A percentile compares a stretch with the other conserved stretches of the same genome.
Evolutionary conservation across 164 flowering plant species (phyloP).

Genomic region (Annona squamosa): DNA sequence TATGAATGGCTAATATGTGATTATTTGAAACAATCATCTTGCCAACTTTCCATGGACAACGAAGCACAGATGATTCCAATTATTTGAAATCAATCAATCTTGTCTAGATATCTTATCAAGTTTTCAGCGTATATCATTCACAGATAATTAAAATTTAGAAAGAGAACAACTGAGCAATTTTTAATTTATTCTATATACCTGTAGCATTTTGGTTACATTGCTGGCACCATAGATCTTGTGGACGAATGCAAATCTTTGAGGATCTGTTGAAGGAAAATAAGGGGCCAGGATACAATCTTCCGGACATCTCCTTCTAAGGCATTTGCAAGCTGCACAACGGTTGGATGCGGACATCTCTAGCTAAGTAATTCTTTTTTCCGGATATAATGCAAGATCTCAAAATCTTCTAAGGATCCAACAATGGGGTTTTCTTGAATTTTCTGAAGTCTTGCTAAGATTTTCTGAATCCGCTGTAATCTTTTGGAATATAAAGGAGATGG

Average conservation of each 20-base stretch:
- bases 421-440: not conserved
- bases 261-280: constrained; percentile 24
- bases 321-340: constrained; percentile 27
- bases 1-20: too few relatives aligned
- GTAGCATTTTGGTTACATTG: constrained; percentile 23
- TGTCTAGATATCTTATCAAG: too few relatives aligned
- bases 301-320: constrained; percentile 20
- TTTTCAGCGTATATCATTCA: too few relatives aligned
- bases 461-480: not conserved
- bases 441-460: not conserved
- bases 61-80: too few relatives aligned
- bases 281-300: constrained; percentile 24
- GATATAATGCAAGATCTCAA: constrained; percentile 1
- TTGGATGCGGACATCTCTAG: constrained; percentile 17
- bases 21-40: too few relatives aligned
- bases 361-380: not conserved
- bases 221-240: constrained; percentile 27
- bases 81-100: too few relatives aligned
- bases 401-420: not conserved
- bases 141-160: too few relatives aligned
- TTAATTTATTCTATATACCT: constrained; percentile 11
- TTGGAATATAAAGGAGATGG: not conserved
- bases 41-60: too few relatives aligned
- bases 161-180: not conserved
- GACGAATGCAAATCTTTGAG: constrained; percentile 23